Percentiles rank a stretch among this genome's conserved stretches.
These are phyloP conservation scores for Puccinia brachypodii DNA, from an alignment of 1,284 basidiomycete genomes.

Conservation along the genomic window DNA sequence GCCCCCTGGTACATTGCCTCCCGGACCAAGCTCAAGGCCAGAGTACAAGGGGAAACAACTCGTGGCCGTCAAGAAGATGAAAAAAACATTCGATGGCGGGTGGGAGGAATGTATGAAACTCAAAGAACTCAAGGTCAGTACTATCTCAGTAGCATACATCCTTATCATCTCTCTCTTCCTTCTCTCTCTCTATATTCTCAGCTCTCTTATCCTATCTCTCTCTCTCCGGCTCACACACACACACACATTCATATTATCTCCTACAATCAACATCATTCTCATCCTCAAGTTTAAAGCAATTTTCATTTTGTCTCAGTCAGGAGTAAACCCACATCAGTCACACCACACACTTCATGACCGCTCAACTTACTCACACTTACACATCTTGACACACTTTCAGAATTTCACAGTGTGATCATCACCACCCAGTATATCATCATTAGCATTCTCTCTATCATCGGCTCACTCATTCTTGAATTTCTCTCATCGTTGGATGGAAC, in stretches of 20 bases:
- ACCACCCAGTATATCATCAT: not conserved
- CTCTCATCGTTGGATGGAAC: conserved; percentile 50
- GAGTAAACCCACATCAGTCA: not conserved
- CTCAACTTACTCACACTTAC: not conserved
- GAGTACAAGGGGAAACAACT: conserved; percentile 93
- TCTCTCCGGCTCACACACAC: too few species aligned
- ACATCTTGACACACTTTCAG: conserved; percentile 9
- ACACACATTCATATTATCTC: too few species aligned
- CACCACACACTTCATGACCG: not conserved
- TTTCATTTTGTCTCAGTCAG: too few species aligned
- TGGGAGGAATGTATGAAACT: conserved; percentile 95
- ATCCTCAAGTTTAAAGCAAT: too few species aligned
- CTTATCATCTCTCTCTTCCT: not conserved
- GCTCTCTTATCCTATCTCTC: too few species aligned
- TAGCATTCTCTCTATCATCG: not conserved
- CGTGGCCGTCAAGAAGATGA: conserved; percentile 98
- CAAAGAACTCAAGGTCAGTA: conserved; percentile 86
- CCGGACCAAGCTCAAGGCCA: conserved; percentile 71
- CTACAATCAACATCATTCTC: not conserved
- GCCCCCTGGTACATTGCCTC: conserved; percentile 66
- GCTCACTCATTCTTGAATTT: not conserved
- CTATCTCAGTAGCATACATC: too few species aligned
- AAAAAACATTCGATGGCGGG: conserved; percentile 91
- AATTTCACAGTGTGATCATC: conserved; percentile 13
- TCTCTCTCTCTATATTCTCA: not conserved